Conservation (phyloP, 768 basidiomycete species). For the Pulveroboletus sp. region DNA sequence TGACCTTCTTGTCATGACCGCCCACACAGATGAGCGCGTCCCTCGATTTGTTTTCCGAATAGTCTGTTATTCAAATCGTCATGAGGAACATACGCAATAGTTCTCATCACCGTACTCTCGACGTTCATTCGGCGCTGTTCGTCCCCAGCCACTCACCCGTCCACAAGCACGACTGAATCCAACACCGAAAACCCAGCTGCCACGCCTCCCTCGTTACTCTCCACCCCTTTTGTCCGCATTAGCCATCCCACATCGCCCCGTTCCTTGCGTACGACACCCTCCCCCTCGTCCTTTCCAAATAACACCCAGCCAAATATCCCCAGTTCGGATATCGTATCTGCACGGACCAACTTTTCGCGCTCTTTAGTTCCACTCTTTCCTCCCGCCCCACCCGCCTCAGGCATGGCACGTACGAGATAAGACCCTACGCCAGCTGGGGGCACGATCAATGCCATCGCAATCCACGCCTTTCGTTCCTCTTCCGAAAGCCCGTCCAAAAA, state of each 20-base stretch:
- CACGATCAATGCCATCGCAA: constrained; percentile 89
- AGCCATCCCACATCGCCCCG: constrained; percentile 79
- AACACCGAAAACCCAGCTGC: constrained; percentile 64
- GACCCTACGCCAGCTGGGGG: constrained; percentile 66
- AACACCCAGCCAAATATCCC: constrained; percentile 90
- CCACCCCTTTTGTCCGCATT: constrained; percentile 84
- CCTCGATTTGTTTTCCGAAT: no score
- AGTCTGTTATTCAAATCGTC: no score
- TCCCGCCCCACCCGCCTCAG: constrained; percentile 19
- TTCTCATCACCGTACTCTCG: no score
- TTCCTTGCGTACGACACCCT: constrained; percentile 34
- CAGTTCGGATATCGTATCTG: constrained; percentile 81
- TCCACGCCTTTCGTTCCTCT: constrained; percentile 78
- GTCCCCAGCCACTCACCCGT: constrained; percentile 5
- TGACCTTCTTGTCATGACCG: no score
- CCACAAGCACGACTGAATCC: constrained; percentile 63
- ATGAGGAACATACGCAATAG: no score
- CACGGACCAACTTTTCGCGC: constrained; percentile 37
- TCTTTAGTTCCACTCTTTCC: background rate
- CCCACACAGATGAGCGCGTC: no score
- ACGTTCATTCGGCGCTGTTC: background rate
- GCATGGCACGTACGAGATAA: constrained; percentile 68
- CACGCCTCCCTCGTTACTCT: constrained; percentile 64
- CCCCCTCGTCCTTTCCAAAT: constrained; percentile 48
- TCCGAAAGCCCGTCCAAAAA: constrained; percentile 63